A percentile compares a stretch with the other conserved stretches of the same genome.
phyloP scores from a whole-genome alignment of 441 rosid species.

The Sinapis alba region DNA sequence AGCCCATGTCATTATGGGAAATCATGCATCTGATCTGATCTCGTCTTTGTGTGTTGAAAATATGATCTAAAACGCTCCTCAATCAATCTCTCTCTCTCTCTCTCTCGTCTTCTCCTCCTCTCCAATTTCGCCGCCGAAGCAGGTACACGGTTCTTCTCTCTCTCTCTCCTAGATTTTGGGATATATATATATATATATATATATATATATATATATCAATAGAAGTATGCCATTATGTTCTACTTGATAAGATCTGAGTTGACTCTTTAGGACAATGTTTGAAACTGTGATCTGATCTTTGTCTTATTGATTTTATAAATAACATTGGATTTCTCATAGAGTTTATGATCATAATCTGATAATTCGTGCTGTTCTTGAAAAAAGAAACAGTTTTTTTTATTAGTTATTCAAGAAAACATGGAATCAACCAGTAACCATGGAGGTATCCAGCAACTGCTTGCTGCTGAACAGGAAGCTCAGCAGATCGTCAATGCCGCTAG shows the following conservation, averaged over 20 bases:
- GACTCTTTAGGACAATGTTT: neutral
- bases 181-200: too few species aligned
- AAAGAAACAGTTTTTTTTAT: neutral
- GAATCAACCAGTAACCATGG: slow-evolving; percentile 60
- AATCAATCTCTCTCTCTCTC: neutral
- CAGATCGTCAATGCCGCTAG: slow-evolving; percentile 73
- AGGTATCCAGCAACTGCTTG: slow-evolving; percentile 80
- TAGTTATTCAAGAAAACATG: slow-evolving; percentile 37
- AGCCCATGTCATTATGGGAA: neutral
- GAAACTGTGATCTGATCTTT: neutral
- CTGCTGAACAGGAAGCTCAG: slow-evolving; percentile 90
- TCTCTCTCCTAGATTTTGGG: neutral
- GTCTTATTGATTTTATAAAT: too few species aligned
- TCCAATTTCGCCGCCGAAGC: neutral
- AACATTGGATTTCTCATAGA: neutral
- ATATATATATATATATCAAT: neutral
- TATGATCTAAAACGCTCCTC: neutral
- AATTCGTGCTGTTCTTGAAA: neutral
- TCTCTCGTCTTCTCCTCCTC: neutral
- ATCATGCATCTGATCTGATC: neutral
- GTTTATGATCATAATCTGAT: neutral
- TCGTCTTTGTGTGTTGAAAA: too few species aligned
- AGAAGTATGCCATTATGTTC: neutral
- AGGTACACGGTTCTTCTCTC: neutral
- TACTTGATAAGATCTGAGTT: neutral